Evolutionary conservation across 257 asterid genomes (phyloP).

Genomic region (Sherardia arvensis): DNA sequence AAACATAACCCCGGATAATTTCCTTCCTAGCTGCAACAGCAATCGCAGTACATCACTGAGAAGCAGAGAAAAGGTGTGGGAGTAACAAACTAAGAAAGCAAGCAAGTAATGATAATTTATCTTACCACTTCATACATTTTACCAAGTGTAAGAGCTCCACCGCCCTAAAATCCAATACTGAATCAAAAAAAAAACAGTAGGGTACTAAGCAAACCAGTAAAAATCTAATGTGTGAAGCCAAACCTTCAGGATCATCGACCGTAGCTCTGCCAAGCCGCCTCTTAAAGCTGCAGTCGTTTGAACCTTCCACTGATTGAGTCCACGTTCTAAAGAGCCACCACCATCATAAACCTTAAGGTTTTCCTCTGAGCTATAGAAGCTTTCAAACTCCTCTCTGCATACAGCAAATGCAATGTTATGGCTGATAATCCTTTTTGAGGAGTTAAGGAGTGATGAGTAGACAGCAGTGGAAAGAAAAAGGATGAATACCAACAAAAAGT

Average conservation of each 20-base stretch:
- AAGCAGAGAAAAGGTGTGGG: not conserved
- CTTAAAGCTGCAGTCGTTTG: constrained; percentile 66
- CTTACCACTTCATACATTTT: constrained; percentile 61
- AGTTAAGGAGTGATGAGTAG: not conserved
- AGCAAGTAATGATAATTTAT: constrained; percentile 1
- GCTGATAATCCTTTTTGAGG: not conserved
- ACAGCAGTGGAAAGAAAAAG: not conserved
- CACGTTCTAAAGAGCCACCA: constrained; percentile 47
- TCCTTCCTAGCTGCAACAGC: constrained; percentile 57
- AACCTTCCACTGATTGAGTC: constrained; percentile 78
- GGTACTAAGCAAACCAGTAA: constrained; percentile 7
- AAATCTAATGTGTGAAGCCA: constrained; percentile 11
- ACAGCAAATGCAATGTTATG: constrained; percentile 9
- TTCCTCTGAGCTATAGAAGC: constrained; percentile 30
- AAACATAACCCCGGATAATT: constrained; percentile 62
- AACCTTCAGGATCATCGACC: constrained; percentile 67
- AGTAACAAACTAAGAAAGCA: not conserved
- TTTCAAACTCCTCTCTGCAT: constrained; percentile 44
- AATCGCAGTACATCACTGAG: constrained; percentile 12
- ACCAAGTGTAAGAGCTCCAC: constrained; percentile 81
- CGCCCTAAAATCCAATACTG: constrained; percentile 45
- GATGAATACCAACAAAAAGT: not conserved
- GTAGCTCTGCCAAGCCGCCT: constrained; percentile 63
- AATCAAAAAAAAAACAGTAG: constrained; percentile 13
- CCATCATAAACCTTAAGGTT: constrained; percentile 31